Conservation (phyloP, 1,139 yeast species). For the Geotrichum siamense region DNA sequence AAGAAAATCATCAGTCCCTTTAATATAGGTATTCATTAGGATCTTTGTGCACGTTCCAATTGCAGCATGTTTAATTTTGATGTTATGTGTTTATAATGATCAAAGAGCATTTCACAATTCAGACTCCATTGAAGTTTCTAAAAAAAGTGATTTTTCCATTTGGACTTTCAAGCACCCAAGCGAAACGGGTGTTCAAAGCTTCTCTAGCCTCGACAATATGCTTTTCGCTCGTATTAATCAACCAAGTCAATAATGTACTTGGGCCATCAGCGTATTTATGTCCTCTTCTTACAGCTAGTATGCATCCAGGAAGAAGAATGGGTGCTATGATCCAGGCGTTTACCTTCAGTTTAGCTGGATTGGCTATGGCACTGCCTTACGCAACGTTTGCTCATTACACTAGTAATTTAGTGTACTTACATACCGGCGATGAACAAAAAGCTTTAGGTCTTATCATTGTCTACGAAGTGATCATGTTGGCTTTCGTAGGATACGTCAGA, state of each 20-base stretch:
- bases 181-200: slow-evolving; percentile 35
- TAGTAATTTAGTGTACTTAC: slow-evolving; percentile 34
- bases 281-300: slow-evolving; percentile 41
- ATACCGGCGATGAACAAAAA: slow-evolving; percentile 25
- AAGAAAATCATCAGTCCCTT: too few species aligned
- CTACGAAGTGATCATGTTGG: slow-evolving; percentile 41
- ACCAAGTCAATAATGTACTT: slow-evolving; percentile 32
- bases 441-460: slow-evolving; percentile 42
- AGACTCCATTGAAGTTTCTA: too few species aligned
- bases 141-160: slow-evolving; percentile 14
- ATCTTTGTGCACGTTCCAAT: too few species aligned
- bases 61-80: too few species aligned
- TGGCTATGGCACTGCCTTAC: slow-evolving; percentile 41
- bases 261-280: slow-evolving; percentile 41
- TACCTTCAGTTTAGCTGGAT: slow-evolving; percentile 38
- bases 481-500: slow-evolving; percentile 45
- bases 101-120: too few species aligned
- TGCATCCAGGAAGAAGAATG: slow-evolving; percentile 45
- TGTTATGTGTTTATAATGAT: too few species aligned
- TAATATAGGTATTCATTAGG: too few species aligned
- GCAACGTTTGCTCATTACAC: slow-evolving; percentile 39
- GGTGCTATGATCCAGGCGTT: slow-evolving; percentile 43
- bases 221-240: slow-evolving; percentile 37
- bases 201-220: slow-evolving; percentile 39
- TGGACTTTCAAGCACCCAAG: slow-evolving; percentile 17